Evolutionary conservation across 768 basidiomycete genomes (phyloP).

Genomic region (Favolaschia claudopus): DNA sequence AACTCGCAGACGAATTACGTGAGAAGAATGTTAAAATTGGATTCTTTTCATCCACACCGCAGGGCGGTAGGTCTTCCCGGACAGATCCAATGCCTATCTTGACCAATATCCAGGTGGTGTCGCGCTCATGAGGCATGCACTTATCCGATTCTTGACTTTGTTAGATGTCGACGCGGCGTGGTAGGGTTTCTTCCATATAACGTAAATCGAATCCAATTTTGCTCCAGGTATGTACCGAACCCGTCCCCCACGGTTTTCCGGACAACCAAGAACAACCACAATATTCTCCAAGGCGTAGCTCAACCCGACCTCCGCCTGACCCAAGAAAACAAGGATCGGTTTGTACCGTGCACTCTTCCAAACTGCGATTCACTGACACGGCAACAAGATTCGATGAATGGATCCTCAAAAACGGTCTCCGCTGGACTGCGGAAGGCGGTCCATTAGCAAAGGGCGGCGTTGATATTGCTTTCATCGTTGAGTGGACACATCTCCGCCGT

Average conservation of each 20-base stretch:
- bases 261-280: slow-evolving; percentile 95
- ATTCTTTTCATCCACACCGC: slow-evolving; percentile 95
- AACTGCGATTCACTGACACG: background rate
- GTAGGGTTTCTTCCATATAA: slow-evolving; percentile 49
- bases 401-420: slow-evolving; percentile 88
- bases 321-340: slow-evolving; percentile 70
- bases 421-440: slow-evolving; percentile 88
- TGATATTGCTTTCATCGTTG: slow-evolving; percentile 90
- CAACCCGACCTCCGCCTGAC: slow-evolving; percentile 79
- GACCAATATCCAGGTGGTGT: slow-evolving; percentile 74
- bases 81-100: slow-evolving; percentile 16
- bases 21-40: slow-evolving; percentile 89
- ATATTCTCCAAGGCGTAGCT: slow-evolving; percentile 93
- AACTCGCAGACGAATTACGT: slow-evolving; percentile 84
- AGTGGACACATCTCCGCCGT: slow-evolving; percentile 16
- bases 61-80: slow-evolving; percentile 69
- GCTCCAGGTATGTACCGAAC: slow-evolving; percentile 82
- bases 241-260: slow-evolving; percentile 90
- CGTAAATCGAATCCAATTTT: slow-evolving; percentile 15
- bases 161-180: slow-evolving; percentile 86
- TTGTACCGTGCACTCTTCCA: background rate
- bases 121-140: slow-evolving; percentile 95
- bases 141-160: slow-evolving; percentile 84
- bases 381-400: slow-evolving; percentile 73
- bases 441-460: slow-evolving; percentile 84